Base-by-base conservation (phyloP, 768 basidiomycete genomes). In the Kondoa malvinella region DNA sequence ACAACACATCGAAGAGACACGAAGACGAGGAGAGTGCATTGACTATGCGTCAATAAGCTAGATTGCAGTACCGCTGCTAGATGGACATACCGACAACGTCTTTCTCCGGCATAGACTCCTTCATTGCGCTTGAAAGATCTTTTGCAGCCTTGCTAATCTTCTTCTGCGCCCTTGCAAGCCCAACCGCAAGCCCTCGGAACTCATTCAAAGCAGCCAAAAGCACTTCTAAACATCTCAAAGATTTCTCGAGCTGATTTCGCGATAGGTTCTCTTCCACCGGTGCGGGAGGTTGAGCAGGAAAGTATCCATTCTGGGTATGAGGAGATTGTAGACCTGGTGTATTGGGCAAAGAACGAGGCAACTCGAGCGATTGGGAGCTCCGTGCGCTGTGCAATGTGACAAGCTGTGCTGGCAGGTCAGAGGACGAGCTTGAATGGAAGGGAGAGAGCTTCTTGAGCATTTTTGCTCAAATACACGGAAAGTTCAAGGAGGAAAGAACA, bases 91-190 rank as follows among this genome's bases (percentile, higher is more conserved):
- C 58, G 25, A 25, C 16, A 60, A 16, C 58, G 26, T 60, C 58
- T 16, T 25, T 60, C 58, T 26, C 58, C 8, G 58, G 25, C 26
- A 25, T 15, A 15, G 58, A 60, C 58, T 31, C 25, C 15, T 1
- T 60, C 30, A 60, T 60, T 25, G 58, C 58, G 26, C 26, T 31
- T 25, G 58, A 8, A 14, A 60, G 15, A 25, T 60, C 58, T 1
- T 60, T 60, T 25, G 12, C 25, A 31, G 25, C 30, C 58, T 31
- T 60, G 58, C 58, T 60, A 25, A 60, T 60, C 58, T 60, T 60
- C 26, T 27, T 15, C 58, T 60, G 12, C 58, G 30, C 1, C 25
- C 25, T 60, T 8, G 58, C 58, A 14, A 60, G 26, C 25, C 15
- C 25, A 27, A 60, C 25, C 8, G 15, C 25, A 12, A 60, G 58